Evolutionary conservation across 2,329 filamentous ascomycete genomes (phyloP).

Genomic region (Laburnicola sp.): DNA sequence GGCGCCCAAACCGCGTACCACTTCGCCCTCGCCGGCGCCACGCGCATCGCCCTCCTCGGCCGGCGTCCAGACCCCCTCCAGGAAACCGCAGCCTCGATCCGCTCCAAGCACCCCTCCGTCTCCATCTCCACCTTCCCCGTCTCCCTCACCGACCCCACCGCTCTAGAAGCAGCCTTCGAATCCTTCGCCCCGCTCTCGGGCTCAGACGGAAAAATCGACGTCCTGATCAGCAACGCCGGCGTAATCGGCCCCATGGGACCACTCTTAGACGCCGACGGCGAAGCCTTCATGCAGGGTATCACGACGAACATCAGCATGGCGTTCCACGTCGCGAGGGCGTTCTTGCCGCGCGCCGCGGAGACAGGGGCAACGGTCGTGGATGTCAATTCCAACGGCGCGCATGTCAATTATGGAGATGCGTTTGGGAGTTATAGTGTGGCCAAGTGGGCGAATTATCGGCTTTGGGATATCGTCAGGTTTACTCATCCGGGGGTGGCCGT

Average conservation of each 20-base stretch:
- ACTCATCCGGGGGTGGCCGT: constrained; percentile 46
- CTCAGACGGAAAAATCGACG: constrained; percentile 21
- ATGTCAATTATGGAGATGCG: constrained; percentile 16
- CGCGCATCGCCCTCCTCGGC: constrained; percentile 51
- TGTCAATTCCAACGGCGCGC: constrained; percentile 21
- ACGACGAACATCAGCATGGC: constrained; percentile 21
- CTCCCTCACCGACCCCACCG: constrained; percentile 21
- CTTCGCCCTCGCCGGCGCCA: constrained; percentile 52
- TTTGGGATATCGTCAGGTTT: constrained; percentile 43
- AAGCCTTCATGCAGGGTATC: constrained; percentile 17
- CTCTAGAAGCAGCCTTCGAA: constrained; percentile 26
- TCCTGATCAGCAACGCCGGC: constrained; percentile 29
- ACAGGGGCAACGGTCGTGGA: constrained; percentile 25
- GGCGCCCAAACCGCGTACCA: constrained; percentile 48
- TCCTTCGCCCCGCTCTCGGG: constrained; percentile 3
- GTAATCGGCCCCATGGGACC: constrained; percentile 9
- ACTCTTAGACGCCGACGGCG: constrained; percentile 9
- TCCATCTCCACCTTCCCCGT: constrained; percentile 16
- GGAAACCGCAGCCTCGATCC: constrained; percentile 41
- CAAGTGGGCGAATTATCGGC: constrained; percentile 43
- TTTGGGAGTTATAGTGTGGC: constrained; percentile 37
- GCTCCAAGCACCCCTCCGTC: constrained; percentile 17
- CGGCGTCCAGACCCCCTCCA: constrained; percentile 41
- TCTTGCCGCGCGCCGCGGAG: constrained; percentile 22
- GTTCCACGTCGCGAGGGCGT: constrained; percentile 24